Evolutionary conservation across 805 yeast genomes (phyloP).

Genomic region (Spencermartinsiella europaea): DNA sequence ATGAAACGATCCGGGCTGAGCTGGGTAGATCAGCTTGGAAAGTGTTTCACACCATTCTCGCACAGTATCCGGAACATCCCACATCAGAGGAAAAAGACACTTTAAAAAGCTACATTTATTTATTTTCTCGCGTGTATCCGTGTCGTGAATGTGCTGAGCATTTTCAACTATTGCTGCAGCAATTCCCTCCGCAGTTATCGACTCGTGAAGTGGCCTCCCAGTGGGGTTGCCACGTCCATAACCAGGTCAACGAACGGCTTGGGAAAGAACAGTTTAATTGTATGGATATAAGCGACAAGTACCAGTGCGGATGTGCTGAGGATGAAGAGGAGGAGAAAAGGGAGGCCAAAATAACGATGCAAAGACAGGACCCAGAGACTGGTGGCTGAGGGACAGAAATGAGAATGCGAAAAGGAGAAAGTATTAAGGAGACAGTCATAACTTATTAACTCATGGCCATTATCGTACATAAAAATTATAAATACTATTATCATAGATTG

Average conservation of each 20-base stretch:
- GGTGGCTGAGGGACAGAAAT: neutral
- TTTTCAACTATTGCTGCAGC: slow-evolving; percentile 60
- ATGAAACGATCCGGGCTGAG: slow-evolving; percentile 74
- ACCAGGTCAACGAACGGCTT: slow-evolving; percentile 71
- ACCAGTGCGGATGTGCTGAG: slow-evolving; percentile 92
- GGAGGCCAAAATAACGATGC: slow-evolving; percentile 11
- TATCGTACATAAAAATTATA: too few relatives aligned
- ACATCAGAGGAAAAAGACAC: slow-evolving; percentile 56
- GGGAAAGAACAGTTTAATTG: slow-evolving; percentile 78
- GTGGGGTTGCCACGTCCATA: slow-evolving; percentile 96
- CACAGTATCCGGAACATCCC: slow-evolving; percentile 88
- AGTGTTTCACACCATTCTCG: slow-evolving; percentile 83
- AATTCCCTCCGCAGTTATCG: slow-evolving; percentile 80
- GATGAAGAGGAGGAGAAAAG: slow-evolving; percentile 53
- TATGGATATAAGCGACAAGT: slow-evolving; percentile 75
- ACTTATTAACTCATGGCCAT: neutral
- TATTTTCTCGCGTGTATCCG: slow-evolving; percentile 90
- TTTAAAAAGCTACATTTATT: slow-evolving; percentile 54
- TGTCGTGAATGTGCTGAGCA: slow-evolving; percentile 86
- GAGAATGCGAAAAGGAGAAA: neutral
- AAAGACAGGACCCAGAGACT: neutral
- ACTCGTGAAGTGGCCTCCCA: slow-evolving; percentile 76
- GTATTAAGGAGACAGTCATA: neutral
- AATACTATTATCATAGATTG: neutral
- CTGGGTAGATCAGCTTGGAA: slow-evolving; percentile 92